Evolutionary conservation across 768 basidiomycete species (phyloP).

Genomic region (Termitomyces sp.): DNA sequence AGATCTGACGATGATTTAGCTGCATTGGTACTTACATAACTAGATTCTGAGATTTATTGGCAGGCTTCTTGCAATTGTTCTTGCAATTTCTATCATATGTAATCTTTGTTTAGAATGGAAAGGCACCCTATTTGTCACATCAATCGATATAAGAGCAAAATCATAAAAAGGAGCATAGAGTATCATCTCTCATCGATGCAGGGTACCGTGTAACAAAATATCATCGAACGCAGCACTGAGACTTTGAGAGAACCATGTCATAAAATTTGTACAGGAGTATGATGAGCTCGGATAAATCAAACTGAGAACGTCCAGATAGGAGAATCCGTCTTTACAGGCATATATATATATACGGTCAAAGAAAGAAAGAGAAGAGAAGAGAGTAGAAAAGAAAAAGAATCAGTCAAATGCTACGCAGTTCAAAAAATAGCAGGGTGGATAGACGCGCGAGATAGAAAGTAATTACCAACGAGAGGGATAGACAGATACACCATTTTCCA

Average conservation of each 20-base stretch:
- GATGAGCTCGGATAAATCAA: conserved; percentile 5
- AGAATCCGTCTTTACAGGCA: conserved; percentile 11
- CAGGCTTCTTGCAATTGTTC: too few relatives aligned
- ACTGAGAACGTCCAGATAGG: conserved; percentile 12
- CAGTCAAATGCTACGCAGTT: conserved; percentile 9
- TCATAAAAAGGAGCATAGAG: not conserved
- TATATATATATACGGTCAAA: conserved; percentile 8
- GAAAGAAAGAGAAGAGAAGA: conserved; percentile 6
- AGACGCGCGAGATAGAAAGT: not conserved
- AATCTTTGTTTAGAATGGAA: not conserved
- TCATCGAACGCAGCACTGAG: conserved; percentile 1
- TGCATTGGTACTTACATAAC: not conserved
- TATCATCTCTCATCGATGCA: not conserved
- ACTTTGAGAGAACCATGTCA: not conserved
- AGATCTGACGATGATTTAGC: not conserved
- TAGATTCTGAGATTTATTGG: too few relatives aligned
- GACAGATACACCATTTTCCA: not conserved
- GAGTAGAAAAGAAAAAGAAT: conserved; percentile 8
- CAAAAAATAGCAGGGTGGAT: not conserved
- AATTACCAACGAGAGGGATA: conserved; percentile 11
- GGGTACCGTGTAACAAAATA: not conserved
- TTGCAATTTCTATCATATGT: not conserved
- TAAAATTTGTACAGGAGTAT: not conserved
- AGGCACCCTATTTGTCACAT: not conserved
- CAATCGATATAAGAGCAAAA: not conserved